Evolutionary conservation across 345 rosid species (phyloP), one percentile per base, ranked within the genome.

Genomic region (Nephelium lappaceum): DNA sequence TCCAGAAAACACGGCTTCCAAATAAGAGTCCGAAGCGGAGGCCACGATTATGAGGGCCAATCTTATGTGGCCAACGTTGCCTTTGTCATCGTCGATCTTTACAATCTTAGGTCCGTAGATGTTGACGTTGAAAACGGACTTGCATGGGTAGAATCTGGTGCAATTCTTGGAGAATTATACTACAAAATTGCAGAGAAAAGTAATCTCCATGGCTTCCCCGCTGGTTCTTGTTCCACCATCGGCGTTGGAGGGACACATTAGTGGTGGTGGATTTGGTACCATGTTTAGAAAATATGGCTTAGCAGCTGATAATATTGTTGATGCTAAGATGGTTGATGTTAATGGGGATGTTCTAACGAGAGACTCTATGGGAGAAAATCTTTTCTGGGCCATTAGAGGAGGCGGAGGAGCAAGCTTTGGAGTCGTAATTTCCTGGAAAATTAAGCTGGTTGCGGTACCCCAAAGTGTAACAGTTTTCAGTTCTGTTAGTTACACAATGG

Each of bases 231-330:
- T 43, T 73, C 89, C 15, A 84, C 86, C 0, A 77, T 86, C 0
- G 87, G 91, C 0, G 82, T 79, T 11, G 91, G 91, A 5, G 88
- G 88, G 88, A 10, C 91, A 85, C 69, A 16, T 88, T 3, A 76
- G 83, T 15, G 88, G 90, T 0, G 90, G 88, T 0, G 88, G 88
- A 5, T 80, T 83, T 23, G 90, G 88, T 16, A 78, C 67, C 68
- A 58, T 85, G 74, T 24, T 85, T 61, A 70, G 87, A 72, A 85
- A 85, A 61, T 78, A 78, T 23, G 87, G 88, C 8, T 76, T 82
- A 14, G 60, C 88, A 0, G 81, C 73, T 0, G 90, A 87, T 74
- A 81, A 81, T 47, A 61, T 83, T 0, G 7, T 85, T 8, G 90
- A 85, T 42, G 85, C 83, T 2, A 65, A 69, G 36, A 43, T 87